Conservation (phyloP, 169 alveolate species). For the Besnoitia besnoiti region DNA sequence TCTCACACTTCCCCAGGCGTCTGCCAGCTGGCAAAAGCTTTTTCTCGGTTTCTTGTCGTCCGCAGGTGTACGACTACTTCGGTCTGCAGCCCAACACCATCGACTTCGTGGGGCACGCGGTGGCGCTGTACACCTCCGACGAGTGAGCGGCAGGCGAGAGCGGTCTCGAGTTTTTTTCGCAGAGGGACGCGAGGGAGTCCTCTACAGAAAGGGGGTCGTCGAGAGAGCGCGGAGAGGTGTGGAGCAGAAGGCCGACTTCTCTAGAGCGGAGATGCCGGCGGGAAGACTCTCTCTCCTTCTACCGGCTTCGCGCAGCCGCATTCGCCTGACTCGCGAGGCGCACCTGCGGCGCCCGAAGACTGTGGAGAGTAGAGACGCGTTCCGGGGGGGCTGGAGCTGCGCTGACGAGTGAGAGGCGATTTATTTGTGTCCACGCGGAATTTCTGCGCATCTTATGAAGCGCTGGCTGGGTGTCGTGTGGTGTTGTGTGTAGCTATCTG, state of each 20-base stretch:
- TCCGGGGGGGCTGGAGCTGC: too few relatives aligned
- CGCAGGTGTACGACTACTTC: constrained; percentile 88
- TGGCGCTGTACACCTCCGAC: constrained; percentile 96
- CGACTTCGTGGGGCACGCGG: constrained; percentile 98
- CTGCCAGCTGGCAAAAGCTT: background rate
- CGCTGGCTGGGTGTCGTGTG: background rate
- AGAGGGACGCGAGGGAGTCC: background rate
- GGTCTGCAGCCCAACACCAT: constrained; percentile 95
- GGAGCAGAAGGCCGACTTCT: too few relatives aligned
- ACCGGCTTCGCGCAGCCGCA: too few relatives aligned
- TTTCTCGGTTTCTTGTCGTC: constrained; percentile 18
- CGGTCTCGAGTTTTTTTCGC: background rate
- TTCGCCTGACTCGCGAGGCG: too few relatives aligned
- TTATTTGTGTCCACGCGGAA: too few relatives aligned
- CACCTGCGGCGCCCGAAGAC: too few relatives aligned
- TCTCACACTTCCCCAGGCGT: background rate
- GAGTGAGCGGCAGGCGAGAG: constrained; percentile 77
- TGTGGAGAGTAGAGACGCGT: too few relatives aligned
- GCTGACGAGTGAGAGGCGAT: too few relatives aligned
- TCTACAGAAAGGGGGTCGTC: too few relatives aligned
- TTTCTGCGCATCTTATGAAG: background rate
- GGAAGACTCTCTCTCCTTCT: too few relatives aligned
- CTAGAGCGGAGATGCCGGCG: too few relatives aligned
- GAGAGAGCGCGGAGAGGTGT: too few relatives aligned
- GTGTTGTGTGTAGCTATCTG: constrained; percentile 57